Base-by-base conservation (phyloP, 2,329 filamentous ascomycete genomes). In the Aspergillus sp. region DNA sequence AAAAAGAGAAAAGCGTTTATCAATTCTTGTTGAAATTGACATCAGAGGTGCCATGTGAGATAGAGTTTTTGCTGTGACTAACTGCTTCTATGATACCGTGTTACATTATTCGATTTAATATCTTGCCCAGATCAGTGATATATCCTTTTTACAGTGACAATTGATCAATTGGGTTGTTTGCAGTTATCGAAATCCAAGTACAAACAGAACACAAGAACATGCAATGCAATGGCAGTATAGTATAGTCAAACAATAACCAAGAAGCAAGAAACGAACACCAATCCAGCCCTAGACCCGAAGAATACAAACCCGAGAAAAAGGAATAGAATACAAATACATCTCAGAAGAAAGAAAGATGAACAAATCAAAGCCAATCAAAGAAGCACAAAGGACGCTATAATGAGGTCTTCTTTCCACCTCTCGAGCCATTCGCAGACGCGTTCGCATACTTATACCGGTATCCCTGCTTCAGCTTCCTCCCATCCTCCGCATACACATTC, bases 371-470 rank as follows among this genome's bases (percentile, higher is more conserved):
- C 19, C 30, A 2, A 29, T 10, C 5, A 32, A 41, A 35, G 12
- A 33, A 41, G 10, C 9, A 33, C 29, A 7, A n/a, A 12, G 32
- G 34, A 26, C 41, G 50, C 56, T 27, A 46, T 36, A 41, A 47
- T 56, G 30, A 32, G 8, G 30, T 55, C 53, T 7, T 42, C 40
- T 6, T 9, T 10, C 41, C 39, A 43, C 45, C 52, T 19, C n/a
- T 26, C 12, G 6, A 5, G 44, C 41, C 50, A n/a, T 56, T 43
- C 41, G 48, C 50, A 35, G 44, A 42, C 38, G 53, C 53, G 8
- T 50, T 49, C 4, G 48, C 58, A 53, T 68, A 64, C 48, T 68
- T 68, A 48, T 71, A 71, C 43, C 57, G 58, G 54, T 71, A 70
- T n/a, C 55, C 62, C 51, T 59, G 56, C 34, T 58, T 60, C 0